phyloP scores from a whole-genome alignment of 495 filamentous ascomycete genomes.

The Penicillium robsamsonii region DNA sequence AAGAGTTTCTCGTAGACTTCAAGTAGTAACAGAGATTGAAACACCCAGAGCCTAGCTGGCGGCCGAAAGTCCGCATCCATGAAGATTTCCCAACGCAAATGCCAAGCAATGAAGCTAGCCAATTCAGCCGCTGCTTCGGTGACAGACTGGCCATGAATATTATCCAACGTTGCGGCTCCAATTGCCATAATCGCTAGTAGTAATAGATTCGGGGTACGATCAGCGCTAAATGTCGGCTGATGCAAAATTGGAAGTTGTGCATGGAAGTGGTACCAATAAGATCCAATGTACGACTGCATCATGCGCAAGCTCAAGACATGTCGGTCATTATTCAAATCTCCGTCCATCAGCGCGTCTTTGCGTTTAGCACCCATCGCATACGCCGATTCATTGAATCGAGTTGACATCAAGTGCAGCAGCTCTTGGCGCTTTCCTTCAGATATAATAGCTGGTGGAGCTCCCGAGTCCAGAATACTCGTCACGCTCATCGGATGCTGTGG shows the following conservation, averaged over 20 bases:
- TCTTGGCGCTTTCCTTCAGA: conserved; percentile 86
- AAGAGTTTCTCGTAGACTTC: conserved; percentile 98
- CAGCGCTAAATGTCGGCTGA: conserved; percentile 86
- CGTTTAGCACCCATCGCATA: conserved; percentile 70
- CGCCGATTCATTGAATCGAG: conserved; percentile 77
- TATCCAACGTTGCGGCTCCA: conserved; percentile 85
- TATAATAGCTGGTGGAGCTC: conserved; percentile 72
- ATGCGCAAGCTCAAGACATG: conserved; percentile 87
- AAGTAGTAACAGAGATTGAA: conserved; percentile 84
- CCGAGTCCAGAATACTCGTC: conserved; percentile 82
- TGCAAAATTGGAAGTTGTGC: conserved; percentile 93
- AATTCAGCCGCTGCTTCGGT: conserved; percentile 73
- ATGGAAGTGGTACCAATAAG: conserved; percentile 94
- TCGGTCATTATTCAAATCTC: conserved; percentile 65
- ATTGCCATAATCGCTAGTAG: conserved; percentile 94
- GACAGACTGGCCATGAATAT: conserved; percentile 67
- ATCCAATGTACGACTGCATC: conserved; percentile 93
- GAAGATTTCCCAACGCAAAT: conserved; percentile 89
- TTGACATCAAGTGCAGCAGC: conserved; percentile 80
- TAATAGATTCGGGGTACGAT: conserved; percentile 79
- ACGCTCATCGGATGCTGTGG: conserved; percentile 82
- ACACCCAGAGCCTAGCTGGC: conserved; percentile 96
- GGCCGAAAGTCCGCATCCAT: conserved; percentile 88
- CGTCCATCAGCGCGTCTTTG: conserved; percentile 75
- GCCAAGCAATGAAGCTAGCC: conserved; percentile 85